These are phyloP conservation scores for Cyclostephanos invisitatus DNA, from an alignment of 108 stramenopile genomes.

Conservation along the genomic window DNA sequence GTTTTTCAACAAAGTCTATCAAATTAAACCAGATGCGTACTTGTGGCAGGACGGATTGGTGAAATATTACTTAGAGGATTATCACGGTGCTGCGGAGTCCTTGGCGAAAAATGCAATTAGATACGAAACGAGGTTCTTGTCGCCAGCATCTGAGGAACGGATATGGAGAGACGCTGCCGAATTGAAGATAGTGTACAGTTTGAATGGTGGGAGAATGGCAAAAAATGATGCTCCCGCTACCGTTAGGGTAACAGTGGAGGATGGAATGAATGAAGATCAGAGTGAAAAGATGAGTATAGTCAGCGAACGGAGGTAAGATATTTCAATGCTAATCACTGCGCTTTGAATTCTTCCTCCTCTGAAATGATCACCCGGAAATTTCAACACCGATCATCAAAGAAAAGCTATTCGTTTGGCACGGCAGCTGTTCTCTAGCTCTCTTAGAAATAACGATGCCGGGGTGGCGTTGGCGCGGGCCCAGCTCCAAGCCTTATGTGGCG, in stretches of 20 bases:
- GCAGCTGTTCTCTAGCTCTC: slow-evolving; percentile 67
- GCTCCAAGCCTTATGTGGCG: slow-evolving; percentile 62
- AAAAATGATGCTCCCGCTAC: slow-evolving; percentile 15
- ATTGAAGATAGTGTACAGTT: slow-evolving; percentile 46
- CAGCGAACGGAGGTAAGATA: slow-evolving; percentile 30
- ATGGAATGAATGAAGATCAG: slow-evolving; percentile 13
- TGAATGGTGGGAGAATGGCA: slow-evolving; percentile 31
- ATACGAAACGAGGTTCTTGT: slow-evolving; percentile 64
- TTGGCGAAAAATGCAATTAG: slow-evolving; percentile 59
- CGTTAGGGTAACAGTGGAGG: slow-evolving; percentile 9
- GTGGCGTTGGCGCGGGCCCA: slow-evolving; percentile 63
- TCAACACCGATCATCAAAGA: slow-evolving; percentile 13
- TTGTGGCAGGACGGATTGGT: slow-evolving; percentile 82
- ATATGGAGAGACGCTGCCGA: slow-evolving; percentile 84
- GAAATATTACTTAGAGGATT: slow-evolving; percentile 70
- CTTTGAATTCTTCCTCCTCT: background rate
- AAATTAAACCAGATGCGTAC: slow-evolving; percentile 73
- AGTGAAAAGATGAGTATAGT: slow-evolving; percentile 31
- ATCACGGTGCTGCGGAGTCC: slow-evolving; percentile 54
- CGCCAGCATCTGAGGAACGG: slow-evolving; percentile 77
- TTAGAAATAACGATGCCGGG: slow-evolving; percentile 38
- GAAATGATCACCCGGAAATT: background rate
- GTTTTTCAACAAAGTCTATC: slow-evolving; percentile 66
- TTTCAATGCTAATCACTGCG: background rate
- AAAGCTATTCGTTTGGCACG: slow-evolving; percentile 64